A percentile compares a stretch with the other conserved stretches of the same genome.
Conservation (phyloP, 2,329 filamentous ascomycete genomes). For the Fusarium equiseti region DNA sequence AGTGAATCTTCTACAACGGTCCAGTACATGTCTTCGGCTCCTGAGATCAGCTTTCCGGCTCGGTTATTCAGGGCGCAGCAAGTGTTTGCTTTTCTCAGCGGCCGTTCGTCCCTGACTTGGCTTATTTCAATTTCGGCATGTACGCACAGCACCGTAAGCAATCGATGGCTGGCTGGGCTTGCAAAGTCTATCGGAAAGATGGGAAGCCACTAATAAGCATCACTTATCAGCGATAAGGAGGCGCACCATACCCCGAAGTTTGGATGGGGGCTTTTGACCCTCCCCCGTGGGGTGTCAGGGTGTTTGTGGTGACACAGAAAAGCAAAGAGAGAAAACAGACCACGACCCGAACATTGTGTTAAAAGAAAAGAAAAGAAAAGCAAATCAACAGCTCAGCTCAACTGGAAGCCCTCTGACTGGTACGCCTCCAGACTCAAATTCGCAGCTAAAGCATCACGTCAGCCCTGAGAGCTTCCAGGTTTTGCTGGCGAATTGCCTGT, state of each 20-base stretch:
- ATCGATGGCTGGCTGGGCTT: slow-evolving; percentile 1
- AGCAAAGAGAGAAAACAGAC: slow-evolving; percentile 11
- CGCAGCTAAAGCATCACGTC: slow-evolving; percentile 32
- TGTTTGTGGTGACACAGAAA: slow-evolving; percentile 33
- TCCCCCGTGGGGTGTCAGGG: slow-evolving; percentile 26
- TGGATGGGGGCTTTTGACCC: slow-evolving; percentile 11
- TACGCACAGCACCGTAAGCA: background rate
- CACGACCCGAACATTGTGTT: slow-evolving; percentile 9
- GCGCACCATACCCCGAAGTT: slow-evolving; percentile 25
- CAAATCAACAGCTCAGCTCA: background rate
- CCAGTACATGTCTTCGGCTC: slow-evolving; percentile 5
- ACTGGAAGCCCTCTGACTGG: slow-evolving; percentile 8
- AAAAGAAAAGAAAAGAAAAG: slow-evolving; percentile 1
- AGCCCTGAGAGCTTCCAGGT: slow-evolving; percentile 28
- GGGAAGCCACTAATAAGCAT: slow-evolving; percentile 24
- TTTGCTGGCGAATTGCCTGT: slow-evolving; percentile 1
- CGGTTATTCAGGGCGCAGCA: slow-evolving; percentile 20
- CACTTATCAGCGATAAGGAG: slow-evolving; percentile 16
- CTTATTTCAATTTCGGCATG: slow-evolving; percentile 21
- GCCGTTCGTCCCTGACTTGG: slow-evolving; percentile 20
- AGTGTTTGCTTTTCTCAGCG: slow-evolving; percentile 10
- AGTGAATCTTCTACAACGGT: background rate
- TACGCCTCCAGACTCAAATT: slow-evolving; percentile 23
- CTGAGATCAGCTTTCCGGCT: slow-evolving; percentile 10
- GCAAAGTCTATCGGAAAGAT: slow-evolving; percentile 34